Evolutionary conservation across 108 stramenopile genomes (phyloP).

Genomic region (Fragilaria radians): DNA sequence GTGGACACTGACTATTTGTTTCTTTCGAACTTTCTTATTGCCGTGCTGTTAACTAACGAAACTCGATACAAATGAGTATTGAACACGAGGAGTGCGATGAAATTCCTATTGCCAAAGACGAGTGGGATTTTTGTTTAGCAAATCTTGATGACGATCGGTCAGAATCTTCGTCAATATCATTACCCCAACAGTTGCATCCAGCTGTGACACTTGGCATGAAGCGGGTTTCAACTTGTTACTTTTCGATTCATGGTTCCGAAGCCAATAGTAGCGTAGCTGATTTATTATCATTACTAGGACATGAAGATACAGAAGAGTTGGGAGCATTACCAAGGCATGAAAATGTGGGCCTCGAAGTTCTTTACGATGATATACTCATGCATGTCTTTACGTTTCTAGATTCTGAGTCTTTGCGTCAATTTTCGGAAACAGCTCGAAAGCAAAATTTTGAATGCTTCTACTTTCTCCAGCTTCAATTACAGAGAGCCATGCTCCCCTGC

Average conservation of each 20-base stretch:
- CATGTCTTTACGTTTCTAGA: constrained; percentile 58
- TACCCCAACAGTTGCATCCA: constrained; percentile 35
- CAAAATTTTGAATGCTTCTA: constrained; percentile 73
- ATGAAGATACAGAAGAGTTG: constrained; percentile 1
- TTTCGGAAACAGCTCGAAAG: constrained; percentile 58
- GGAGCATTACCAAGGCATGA: too few relatives aligned
- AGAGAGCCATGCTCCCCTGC: constrained; percentile 56
- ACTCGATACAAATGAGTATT: neutral
- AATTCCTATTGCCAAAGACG: neutral
- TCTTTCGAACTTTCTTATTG: too few relatives aligned
- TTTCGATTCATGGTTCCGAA: constrained; percentile 31
- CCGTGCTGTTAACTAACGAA: too few relatives aligned
- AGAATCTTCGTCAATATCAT: too few relatives aligned
- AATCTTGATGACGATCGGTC: too few relatives aligned
- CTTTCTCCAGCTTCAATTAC: constrained; percentile 68
- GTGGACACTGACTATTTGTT: too few relatives aligned
- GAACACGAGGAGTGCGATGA: neutral
- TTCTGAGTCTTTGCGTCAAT: constrained; percentile 42
- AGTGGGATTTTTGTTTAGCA: neutral
- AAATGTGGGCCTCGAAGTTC: constrained; percentile 6
- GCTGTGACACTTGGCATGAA: constrained; percentile 43
- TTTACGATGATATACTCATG: constrained; percentile 76
- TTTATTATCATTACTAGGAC: constrained; percentile 17
- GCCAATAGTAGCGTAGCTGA: constrained; percentile 19
- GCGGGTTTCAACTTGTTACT: constrained; percentile 62